Conservation (phyloP, 2,329 filamentous ascomycete species). For the Akanthomyces dipterigenus region DNA sequence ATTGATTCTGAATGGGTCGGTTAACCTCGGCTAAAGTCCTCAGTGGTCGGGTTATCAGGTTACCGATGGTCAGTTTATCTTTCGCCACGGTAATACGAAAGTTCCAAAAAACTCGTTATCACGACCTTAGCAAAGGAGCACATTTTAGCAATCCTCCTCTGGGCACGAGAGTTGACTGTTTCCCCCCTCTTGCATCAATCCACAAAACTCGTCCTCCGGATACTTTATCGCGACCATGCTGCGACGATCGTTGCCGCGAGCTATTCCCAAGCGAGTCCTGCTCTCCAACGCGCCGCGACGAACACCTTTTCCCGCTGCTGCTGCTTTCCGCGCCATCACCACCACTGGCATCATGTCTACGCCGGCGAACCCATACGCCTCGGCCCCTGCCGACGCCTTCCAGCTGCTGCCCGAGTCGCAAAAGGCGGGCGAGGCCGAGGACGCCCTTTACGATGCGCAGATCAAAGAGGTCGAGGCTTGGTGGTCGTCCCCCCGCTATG, state of each 20-base stretch:
- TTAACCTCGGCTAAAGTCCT: too few species aligned
- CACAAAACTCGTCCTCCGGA: too few species aligned
- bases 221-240: conserved; percentile 5
- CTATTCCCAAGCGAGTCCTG: conserved; percentile 8
- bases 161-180: neutral
- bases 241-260: conserved; percentile 6
- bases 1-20: too few species aligned
- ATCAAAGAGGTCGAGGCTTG: conserved; percentile 79
- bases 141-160: too few species aligned
- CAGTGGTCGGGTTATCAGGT: too few species aligned
- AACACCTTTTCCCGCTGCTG: conserved; percentile 9
- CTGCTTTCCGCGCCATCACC: conserved; percentile 24
- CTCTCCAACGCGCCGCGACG: neutral
- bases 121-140: neutral
- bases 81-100: too few species aligned
- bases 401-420: conserved; percentile 72
- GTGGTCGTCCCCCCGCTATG: conserved; percentile 81
- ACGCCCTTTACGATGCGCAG: conserved; percentile 77
- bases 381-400: conserved; percentile 63
- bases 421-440: conserved; percentile 75
- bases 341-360: conserved; percentile 24
- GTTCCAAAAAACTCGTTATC: too few species aligned
- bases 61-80: too few species aligned
- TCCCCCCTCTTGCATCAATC: neutral
- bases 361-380: conserved; percentile 28